phyloP scores from a whole-genome alignment of 768 basidiomycete genomes.

The Rhodotorula kratochvilovae region DNA sequence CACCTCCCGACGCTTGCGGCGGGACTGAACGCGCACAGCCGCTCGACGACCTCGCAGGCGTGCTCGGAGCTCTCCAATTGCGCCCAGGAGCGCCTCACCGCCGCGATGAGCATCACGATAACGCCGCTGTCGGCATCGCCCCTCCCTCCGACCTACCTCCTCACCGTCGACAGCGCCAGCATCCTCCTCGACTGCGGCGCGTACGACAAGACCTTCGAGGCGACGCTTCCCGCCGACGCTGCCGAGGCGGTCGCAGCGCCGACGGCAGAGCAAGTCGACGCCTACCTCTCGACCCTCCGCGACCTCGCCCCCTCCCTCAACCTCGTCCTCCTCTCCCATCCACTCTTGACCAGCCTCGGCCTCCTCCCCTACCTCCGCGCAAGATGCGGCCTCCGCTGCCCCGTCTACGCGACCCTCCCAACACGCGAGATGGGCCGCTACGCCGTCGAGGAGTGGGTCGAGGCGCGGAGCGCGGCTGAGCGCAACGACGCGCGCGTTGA shows the following conservation, averaged over 20 bases:
- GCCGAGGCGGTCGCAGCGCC: conserved; percentile 44
- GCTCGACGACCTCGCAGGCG: too few relatives aligned
- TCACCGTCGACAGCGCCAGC: conserved; percentile 88
- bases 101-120: conserved; percentile 67
- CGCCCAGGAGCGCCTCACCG: too few relatives aligned
- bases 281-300: conserved; percentile 45
- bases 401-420: conserved; percentile 88
- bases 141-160: conserved; percentile 51
- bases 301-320: conserved; percentile 69
- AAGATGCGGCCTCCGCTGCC: conserved; percentile 75
- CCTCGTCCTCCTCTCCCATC: conserved; percentile 89
- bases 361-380: conserved; percentile 89
- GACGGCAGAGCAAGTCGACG: conserved; percentile 27
- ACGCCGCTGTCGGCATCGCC: conserved; percentile 65
- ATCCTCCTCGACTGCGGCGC: conserved; percentile 94
- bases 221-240: conserved; percentile 43
- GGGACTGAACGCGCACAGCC: too few relatives aligned
- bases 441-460: conserved; percentile 80
- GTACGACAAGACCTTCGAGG: conserved; percentile 73
- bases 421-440: conserved; percentile 94
- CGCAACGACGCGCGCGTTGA: conserved; percentile 31
- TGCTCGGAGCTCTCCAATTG: too few relatives aligned
- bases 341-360: conserved; percentile 80
- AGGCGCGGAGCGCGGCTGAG: conserved; percentile 56
- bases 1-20: too few relatives aligned